Conservation (phyloP, 2,329 filamentous ascomycete genomes). For the Epichloe gansuensis region DNA sequence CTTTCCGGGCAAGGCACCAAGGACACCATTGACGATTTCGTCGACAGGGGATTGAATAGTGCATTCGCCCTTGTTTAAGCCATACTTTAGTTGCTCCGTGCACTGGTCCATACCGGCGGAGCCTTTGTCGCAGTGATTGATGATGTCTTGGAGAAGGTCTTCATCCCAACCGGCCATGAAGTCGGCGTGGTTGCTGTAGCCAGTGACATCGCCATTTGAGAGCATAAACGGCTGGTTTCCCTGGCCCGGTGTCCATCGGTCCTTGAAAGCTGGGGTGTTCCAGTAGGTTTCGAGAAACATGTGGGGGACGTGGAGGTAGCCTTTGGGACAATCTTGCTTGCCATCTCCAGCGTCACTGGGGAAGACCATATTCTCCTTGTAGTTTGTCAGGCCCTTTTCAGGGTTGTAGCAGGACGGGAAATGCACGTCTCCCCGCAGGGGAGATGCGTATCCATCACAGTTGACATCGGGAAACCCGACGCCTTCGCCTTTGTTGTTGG, state of each 20-base stretch:
- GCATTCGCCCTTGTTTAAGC: constrained; percentile 39
- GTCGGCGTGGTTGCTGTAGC: constrained; percentile 58
- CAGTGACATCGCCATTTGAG: constrained; percentile 55
- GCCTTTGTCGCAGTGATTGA: constrained; percentile 51
- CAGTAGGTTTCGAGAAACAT: constrained; percentile 49
- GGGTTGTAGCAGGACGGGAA: constrained; percentile 67
- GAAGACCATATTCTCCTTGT: constrained; percentile 53
- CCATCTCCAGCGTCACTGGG: constrained; percentile 35
- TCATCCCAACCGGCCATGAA: constrained; percentile 64
- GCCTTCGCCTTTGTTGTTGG: constrained; percentile 41
- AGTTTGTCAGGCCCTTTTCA: constrained; percentile 42
- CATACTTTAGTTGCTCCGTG: constrained; percentile 30
- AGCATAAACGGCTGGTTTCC: constrained; percentile 53
- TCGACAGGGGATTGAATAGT: constrained; percentile 34
- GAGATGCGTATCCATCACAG: constrained; percentile 50
- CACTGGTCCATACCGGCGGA: constrained; percentile 50
- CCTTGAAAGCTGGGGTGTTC: constrained; percentile 39
- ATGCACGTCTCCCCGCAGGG: constrained; percentile 53
- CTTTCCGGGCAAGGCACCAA: constrained; percentile 40
- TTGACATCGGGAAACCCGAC: constrained; percentile 57
- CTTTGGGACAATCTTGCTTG: constrained; percentile 40
- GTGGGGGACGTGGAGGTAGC: constrained; percentile 42
- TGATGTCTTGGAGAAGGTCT: constrained; percentile 49
- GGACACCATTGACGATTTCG: constrained; percentile 29
- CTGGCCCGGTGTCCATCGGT: constrained; percentile 40